Conservation (phyloP, 2,329 filamentous ascomycete species). For the Aspergillus novofumigatus region DNA sequence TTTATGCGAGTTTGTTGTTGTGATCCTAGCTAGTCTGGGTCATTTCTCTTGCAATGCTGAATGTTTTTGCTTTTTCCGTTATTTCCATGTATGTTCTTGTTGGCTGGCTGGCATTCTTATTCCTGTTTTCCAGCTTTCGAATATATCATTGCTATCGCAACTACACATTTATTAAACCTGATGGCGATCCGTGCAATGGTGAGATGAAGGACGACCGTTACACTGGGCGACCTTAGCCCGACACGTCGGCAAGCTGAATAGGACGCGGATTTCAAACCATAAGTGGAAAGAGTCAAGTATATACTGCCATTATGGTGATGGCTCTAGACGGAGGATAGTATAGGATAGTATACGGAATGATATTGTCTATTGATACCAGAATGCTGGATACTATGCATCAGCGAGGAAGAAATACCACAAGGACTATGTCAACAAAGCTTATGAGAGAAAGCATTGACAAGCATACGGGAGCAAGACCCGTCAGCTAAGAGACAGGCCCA, state of each 20-base stretch:
- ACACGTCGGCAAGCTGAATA: too few species aligned
- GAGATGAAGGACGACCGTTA: neutral
- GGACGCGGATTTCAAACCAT: neutral
- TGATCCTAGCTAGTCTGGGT: constrained; percentile 16
- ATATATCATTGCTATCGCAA: neutral
- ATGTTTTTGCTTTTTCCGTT: constrained; percentile 7
- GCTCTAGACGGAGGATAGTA: neutral
- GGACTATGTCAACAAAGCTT: neutral
- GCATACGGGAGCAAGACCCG: neutral
- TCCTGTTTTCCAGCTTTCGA: neutral
- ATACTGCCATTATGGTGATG: neutral
- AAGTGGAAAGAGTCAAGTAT: neutral
- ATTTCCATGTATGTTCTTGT: constrained; percentile 6
- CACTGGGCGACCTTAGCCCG: neutral
- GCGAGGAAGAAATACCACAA: neutral
- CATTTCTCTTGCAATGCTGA: constrained; percentile 18
- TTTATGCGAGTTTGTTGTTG: constrained; percentile 20
- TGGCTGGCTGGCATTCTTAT: neutral
- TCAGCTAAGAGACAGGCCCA: neutral
- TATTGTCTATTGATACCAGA: constrained; percentile 12
- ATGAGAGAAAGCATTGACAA: neutral
- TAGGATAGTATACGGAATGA: constrained; percentile 10
- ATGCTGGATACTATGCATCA: too few species aligned
- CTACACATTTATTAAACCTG: neutral
- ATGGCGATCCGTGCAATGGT: neutral